A percentile compares a stretch with the other conserved stretches of the same genome.
Conservation (phyloP, 225 moss, liverwort and hornwort species). For the Physcomitrellopsis africana region DNA sequence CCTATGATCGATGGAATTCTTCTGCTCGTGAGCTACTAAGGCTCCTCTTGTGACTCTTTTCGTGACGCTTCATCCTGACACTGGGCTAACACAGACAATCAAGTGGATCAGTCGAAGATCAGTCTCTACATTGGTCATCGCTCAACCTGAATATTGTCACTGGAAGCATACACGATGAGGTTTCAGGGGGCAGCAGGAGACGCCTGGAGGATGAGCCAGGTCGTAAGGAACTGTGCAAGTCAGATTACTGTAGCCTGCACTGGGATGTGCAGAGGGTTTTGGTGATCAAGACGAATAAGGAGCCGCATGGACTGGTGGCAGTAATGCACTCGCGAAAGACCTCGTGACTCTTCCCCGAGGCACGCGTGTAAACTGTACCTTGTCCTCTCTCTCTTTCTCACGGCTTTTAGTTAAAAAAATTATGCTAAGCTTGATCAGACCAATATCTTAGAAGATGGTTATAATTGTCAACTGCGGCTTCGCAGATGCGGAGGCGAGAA, state of each 20-base stretch:
- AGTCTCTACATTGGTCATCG: background rate
- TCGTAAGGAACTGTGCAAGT: conserved; percentile 24
- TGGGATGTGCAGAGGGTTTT: conserved; percentile 12
- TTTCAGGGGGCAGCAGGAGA: conserved; percentile 2
- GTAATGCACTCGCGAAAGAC: conserved; percentile 19
- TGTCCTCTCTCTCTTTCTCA: conserved; percentile 32
- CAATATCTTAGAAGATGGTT: conserved; percentile 10
- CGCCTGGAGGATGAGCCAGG: background rate
- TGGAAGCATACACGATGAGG: conserved; percentile 3
- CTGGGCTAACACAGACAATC: background rate
- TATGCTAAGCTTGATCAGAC: conserved; percentile 13
- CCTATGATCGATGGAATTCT: conserved; percentile 3
- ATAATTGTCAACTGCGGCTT: background rate
- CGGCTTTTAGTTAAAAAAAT: background rate
- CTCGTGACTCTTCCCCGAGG: conserved; percentile 11
- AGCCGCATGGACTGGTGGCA: conserved; percentile 24
- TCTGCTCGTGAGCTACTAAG: conserved; percentile 11
- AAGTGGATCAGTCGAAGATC: background rate
- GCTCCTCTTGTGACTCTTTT: conserved; percentile 7
- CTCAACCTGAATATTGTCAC: conserved; percentile 1
- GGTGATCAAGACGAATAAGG: conserved; percentile 12
- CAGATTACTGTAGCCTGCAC: conserved; percentile 1
- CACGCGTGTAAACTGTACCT: conserved; percentile 28
- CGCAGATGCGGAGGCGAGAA: background rate
- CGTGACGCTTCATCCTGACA: conserved; percentile 13